Base-by-base conservation (phyloP, 23 red algal species). In the Agarophyton chilense region DNA sequence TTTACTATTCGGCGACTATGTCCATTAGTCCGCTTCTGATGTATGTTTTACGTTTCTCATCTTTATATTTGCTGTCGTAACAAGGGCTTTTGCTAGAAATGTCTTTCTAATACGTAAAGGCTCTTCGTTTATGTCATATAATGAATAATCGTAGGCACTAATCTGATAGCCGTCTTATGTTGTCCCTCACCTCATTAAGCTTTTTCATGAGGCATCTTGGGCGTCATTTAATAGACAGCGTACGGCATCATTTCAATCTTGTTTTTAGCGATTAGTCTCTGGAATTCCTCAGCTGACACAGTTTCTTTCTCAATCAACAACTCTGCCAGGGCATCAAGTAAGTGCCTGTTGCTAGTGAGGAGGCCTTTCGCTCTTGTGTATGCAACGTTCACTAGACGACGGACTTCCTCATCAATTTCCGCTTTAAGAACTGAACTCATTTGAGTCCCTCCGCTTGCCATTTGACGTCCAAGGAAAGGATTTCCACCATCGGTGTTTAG, bases 261-360 rank as follows among this genome's bases (percentile, higher is more conserved):
- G 42, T 75, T 72, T 64, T 99, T 87, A 38, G 97, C 93, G 33
- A 99, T 94, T 16, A 99, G 82, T 52, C 88, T 53, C 76, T 95
- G 92, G 64, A 99, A 94, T 39, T 99, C 97, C 22, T 96, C 93
- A 6, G 97, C 71, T 7, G 93, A 91, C 12, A 99, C 94, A 31
- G 93, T 96, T 77, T 99, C 97, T 49, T 96, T 93, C 89, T 99
- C 97, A 28, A 99, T 78, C 43, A 99, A 82, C 74, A 94, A 51
- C 2, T 74, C 72, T 8, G 97, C 97, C 38, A 96, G 89, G 5
- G 88, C 80, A 63, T 99, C 93, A 60, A 99, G 87, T 25, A 99
- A 77, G 2, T 70, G 52, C 33, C 93, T 66, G 71, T 99, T 99
- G 53, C 83, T 86, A 3, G 57, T 87, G 13, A 99, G 84, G 46